Conservation (phyloP, 768 basidiomycete species). For the Trametes punicea region DNA sequence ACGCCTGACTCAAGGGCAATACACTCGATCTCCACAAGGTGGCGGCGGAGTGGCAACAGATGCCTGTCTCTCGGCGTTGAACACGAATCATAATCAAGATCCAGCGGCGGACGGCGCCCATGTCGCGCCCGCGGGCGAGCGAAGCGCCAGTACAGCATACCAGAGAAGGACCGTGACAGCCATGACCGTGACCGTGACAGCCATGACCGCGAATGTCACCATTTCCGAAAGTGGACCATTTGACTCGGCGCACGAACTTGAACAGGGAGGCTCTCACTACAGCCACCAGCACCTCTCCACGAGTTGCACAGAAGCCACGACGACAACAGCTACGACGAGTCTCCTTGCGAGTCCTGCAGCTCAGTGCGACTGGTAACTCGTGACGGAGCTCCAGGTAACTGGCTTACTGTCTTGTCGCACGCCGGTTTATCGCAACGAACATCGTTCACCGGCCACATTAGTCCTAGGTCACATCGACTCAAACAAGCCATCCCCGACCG, state of each 20-base stretch:
- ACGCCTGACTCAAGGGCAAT: neutral
- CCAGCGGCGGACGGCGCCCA: neutral
- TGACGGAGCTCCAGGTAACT: neutral
- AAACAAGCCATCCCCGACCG: neutral
- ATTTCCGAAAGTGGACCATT: constrained; percentile 1
- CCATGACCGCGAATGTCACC: neutral
- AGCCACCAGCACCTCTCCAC: constrained; percentile 10
- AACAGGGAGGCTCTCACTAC: constrained; percentile 7
- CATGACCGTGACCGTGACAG: neutral
- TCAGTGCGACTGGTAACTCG: neutral
- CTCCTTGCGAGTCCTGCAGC: neutral
- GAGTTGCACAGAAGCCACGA: constrained; percentile 6
- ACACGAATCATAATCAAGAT: too few species aligned
- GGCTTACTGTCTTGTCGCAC: neutral
- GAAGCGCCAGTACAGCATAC: neutral
- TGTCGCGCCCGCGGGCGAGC: neutral
- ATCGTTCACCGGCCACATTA: constrained; percentile 10
- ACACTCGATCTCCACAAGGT: too few species aligned
- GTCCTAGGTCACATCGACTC: constrained; percentile 9
- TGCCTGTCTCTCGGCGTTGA: neutral
- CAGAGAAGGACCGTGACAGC: neutral
- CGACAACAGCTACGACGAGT: neutral
- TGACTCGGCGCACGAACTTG: constrained; percentile 5
- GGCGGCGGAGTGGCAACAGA: neutral
- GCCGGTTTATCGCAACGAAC: constrained; percentile 2